A percentile compares a stretch with the other conserved stretches of the same genome.
Conservation (phyloP, 2,329 filamentous ascomycete species). For the Macrophomina phaseolina region DNA sequence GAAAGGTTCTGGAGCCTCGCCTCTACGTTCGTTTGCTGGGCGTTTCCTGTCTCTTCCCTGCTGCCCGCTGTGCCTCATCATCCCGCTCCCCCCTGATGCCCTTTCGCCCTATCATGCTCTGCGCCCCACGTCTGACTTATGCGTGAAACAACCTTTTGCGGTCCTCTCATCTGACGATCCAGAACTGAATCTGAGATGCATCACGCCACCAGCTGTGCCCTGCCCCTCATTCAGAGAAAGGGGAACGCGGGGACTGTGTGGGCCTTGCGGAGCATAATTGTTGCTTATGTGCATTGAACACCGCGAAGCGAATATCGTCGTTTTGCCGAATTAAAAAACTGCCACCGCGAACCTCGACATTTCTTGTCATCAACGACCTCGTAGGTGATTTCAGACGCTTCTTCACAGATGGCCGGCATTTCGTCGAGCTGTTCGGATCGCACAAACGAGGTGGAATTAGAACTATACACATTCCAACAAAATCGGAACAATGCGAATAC, state of each 20-base stretch:
- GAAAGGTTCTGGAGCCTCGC: background rate
- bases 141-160: background rate
- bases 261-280: background rate
- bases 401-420: no score
- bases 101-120: background rate
- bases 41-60: background rate
- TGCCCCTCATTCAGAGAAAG: background rate
- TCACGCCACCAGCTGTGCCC: slow-evolving; percentile 8
- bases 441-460: no score
- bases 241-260: background rate
- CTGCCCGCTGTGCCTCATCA: background rate
- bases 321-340: no score
- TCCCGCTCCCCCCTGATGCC: background rate
- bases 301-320: background rate
- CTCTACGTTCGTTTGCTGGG: background rate
- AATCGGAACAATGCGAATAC: no score
- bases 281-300: no score
- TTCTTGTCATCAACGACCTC: no score
- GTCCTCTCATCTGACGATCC: background rate
- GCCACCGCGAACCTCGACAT: no score
- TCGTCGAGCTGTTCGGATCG: no score
- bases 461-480: no score
- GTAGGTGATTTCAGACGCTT: no score
- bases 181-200: slow-evolving; percentile 4
- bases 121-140: background rate